Evolutionary conservation across 176 grass and related monocot genomes (phyloP), one percentile per base, ranked within the genome.

Genomic region (Alloteropsis semialata): DNA sequence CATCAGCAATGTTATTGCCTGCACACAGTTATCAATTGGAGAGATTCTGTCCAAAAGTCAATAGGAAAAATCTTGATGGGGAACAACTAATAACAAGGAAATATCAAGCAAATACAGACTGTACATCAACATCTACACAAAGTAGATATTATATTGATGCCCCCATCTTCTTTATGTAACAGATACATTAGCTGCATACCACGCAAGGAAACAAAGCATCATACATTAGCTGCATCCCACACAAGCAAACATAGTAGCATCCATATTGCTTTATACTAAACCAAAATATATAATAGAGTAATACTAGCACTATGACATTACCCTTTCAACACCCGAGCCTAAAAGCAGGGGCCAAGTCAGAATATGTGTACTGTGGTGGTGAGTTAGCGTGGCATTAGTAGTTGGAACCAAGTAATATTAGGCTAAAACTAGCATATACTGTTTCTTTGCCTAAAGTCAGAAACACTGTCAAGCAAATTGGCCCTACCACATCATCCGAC

Each of bases 1-100:
- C 39, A 64, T 18, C 45, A 32, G 25, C 36, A 81, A 65, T 79
- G 29, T 72, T 61, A 86, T 33, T 38, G 34, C 30, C 2, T 86
- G 69, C 44, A 66, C 27, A 27, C 27, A 11, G 18, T 27, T 37
- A 41, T 36, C 25, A 37, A 81, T 39, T 27, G 21, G 65, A 57
- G 10, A 30, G 42, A 25, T n/a, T 74, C 18, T 57, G 37, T 24
- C 32, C 63, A 69, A 32, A 74, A 45, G 17, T 79, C 48, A 48
- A 79, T 38, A 16, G 37, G 5, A 16, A 72, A 72, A 65, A 65
- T 56, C 27, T 34, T 28, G 18, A 79, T 59, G 29, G 38, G 55
- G 33, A 71, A 61, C 8, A 60, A 41, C 15, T 48, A 79, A 12
- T 48, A 64, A 48, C 17, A 71, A 18, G 5, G 11, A 79, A 68